Percentiles rank a stretch among this genome's conserved stretches.
These are phyloP conservation scores for Alternaria solani DNA, from an alignment of 2,329 filamentous ascomycete genomes.

Conservation along the genomic window DNA sequence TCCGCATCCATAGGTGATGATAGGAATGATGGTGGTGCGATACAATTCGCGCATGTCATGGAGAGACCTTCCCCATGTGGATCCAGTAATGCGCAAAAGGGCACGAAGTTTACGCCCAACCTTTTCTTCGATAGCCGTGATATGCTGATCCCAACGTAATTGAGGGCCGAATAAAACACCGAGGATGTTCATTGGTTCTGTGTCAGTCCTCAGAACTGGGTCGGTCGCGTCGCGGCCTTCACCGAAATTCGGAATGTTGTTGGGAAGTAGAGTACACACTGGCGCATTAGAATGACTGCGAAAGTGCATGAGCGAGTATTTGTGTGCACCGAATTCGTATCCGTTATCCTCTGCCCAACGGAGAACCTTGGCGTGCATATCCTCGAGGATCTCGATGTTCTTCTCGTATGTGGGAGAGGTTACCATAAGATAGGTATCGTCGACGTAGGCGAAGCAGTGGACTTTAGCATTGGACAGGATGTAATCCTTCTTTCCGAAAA, in stretches of 20 bases:
- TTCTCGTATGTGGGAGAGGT: neutral
- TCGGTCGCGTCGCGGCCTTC: neutral
- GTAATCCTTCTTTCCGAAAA: neutral
- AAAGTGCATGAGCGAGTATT: constrained; percentile 7
- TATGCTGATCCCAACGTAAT: neutral
- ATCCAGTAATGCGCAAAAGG: neutral
- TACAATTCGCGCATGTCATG: neutral
- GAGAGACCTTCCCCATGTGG: neutral
- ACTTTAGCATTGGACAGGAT: neutral
- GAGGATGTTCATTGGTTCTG: neutral
- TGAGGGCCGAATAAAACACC: neutral
- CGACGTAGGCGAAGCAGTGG: constrained; percentile 1
- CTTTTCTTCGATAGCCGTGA: neutral
- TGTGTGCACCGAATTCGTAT: neutral
- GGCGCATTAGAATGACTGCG: neutral
- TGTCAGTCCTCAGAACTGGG: neutral
- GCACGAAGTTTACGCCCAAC: neutral
- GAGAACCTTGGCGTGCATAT: neutral
- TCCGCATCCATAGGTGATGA: neutral
- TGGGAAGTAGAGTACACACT: neutral
- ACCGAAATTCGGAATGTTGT: neutral
- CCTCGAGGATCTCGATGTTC: neutral
- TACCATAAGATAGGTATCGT: neutral
- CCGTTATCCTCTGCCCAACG: neutral
- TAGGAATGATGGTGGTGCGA: neutral